Evolutionary conservation across 1,284 basidiomycete species (phyloP).

Genomic region (Irpex sp.): DNA sequence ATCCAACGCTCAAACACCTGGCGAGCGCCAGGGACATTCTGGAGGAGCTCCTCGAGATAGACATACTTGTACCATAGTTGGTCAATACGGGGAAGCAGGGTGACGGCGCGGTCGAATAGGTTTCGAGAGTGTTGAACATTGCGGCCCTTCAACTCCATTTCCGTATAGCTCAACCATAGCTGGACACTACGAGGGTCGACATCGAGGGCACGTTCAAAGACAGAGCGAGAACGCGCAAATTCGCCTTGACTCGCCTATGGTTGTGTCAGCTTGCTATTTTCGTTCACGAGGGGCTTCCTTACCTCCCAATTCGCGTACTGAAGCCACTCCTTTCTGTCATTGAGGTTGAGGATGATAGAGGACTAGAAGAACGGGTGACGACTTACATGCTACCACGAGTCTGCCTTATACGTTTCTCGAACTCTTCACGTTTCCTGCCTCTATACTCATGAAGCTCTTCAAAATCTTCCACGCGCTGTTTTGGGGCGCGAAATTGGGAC

Average conservation of each 20-base stretch:
- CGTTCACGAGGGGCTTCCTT: conserved; percentile 17
- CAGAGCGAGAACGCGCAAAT: conserved; percentile 87
- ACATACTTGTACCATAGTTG: conserved; percentile 99
- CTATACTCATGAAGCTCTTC: conserved; percentile 97
- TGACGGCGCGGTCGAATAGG: conserved; percentile 95
- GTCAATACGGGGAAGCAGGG: conserved; percentile 92
- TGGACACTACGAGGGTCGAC: conserved; percentile 88
- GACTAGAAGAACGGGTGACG: not conserved
- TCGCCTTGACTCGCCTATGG: conserved; percentile 92
- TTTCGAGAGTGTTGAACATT: conserved; percentile 98
- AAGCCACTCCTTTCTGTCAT: conserved; percentile 70
- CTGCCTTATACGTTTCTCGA: conserved; percentile 91
- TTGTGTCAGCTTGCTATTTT: not conserved
- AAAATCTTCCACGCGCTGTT: conserved; percentile 93
- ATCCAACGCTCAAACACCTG: conserved; percentile 99
- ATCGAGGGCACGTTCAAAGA: conserved; percentile 96
- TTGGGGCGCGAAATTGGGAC: conserved; percentile 85
- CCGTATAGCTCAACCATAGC: conserved; percentile 96
- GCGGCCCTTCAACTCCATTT: conserved; percentile 96
- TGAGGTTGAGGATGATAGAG: not conserved
- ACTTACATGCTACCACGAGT: conserved; percentile 82
- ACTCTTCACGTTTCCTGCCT: conserved; percentile 93
- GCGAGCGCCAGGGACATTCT: conserved; percentile 92
- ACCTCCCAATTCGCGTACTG: conserved; percentile 85
- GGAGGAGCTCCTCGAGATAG: conserved; percentile 95